These are phyloP conservation scores for Aureobasidium sp. DNA, from an alignment of 2,329 filamentous ascomycete genomes.

Conservation along the genomic window DNA sequence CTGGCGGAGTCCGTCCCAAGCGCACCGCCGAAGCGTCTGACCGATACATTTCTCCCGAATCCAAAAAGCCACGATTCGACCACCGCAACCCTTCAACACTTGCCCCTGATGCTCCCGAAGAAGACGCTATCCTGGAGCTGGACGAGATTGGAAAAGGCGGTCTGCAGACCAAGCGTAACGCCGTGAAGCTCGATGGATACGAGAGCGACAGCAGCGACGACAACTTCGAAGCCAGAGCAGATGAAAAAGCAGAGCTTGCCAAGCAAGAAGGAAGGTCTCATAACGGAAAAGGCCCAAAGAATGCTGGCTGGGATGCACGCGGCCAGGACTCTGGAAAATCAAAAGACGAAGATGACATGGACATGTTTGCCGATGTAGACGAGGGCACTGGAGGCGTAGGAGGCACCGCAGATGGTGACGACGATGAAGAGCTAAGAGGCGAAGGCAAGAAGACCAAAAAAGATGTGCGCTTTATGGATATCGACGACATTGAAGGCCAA, in stretches of 20 bases:
- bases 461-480: conserved; percentile 53
- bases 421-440: conserved; percentile 46
- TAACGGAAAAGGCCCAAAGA: conserved; percentile 23
- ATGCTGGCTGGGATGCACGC: conserved; percentile 26
- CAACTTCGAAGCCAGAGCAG: conserved; percentile 70
- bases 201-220: conserved; percentile 91
- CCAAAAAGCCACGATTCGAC: conserved; percentile 87
- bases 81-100: conserved; percentile 89
- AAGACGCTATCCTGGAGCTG: conserved; percentile 72
- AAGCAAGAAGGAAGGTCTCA: conserved; percentile 26
- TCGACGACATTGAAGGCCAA: conserved; percentile 70
- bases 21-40: conserved; percentile 75
- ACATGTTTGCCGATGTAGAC: conserved; percentile 76
- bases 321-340: conserved; percentile 35
- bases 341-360: conserved; percentile 59
- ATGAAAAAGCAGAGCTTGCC: conserved; percentile 48
- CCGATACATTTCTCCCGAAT: conserved; percentile 61
- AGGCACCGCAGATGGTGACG: conserved; percentile 39
- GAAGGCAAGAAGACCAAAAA: conserved; percentile 57
- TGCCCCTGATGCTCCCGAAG: conserved; percentile 71
- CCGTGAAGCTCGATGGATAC: conserved; percentile 94
- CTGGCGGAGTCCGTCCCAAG: conserved; percentile 40
- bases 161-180: conserved; percentile 76
- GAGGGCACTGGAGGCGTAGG: conserved; percentile 45
- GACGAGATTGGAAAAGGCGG: conserved; percentile 79